Evolutionary conservation across 2,329 filamentous ascomycete genomes (phyloP).

Genomic region (Beauveria bassiana): DNA sequence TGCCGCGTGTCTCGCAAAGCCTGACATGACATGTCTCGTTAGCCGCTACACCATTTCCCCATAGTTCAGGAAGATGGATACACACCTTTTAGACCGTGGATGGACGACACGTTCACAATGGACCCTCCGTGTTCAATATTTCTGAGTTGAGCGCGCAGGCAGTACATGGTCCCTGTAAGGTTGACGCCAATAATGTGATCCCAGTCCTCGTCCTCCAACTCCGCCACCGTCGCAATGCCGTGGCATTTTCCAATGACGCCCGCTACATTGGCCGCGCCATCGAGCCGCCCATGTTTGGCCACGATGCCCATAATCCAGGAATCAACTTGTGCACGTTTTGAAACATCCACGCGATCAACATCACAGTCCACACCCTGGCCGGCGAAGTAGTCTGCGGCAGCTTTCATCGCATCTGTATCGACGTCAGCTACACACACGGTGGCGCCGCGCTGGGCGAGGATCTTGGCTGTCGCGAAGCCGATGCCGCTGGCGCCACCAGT

Average conservation of each 20-base stretch:
- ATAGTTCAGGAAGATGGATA: neutral
- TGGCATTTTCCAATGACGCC: slow-evolving; percentile 39
- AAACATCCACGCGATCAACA: slow-evolving; percentile 37
- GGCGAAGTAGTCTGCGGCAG: slow-evolving; percentile 24
- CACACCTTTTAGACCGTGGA: slow-evolving; percentile 35
- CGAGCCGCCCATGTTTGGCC: slow-evolving; percentile 38
- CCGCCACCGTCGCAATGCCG: slow-evolving; percentile 29
- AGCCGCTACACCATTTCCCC: slow-evolving; percentile 17
- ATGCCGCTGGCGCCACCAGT: slow-evolving; percentile 31
- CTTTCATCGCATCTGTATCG: slow-evolving; percentile 23
- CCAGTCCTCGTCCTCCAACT: slow-evolving; percentile 39
- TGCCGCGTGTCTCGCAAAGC: slow-evolving; percentile 24
- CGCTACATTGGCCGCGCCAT: slow-evolving; percentile 47
- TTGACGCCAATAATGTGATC: slow-evolving; percentile 38
- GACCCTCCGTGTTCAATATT: slow-evolving; percentile 43
- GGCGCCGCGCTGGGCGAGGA: slow-evolving; percentile 29
- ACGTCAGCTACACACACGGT: slow-evolving; percentile 31
- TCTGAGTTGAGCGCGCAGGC: slow-evolving; percentile 34
- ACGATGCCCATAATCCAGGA: slow-evolving; percentile 38
- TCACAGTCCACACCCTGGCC: slow-evolving; percentile 20
- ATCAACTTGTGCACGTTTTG: slow-evolving; percentile 38
- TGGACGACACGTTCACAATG: slow-evolving; percentile 50
- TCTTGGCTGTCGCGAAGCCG: slow-evolving; percentile 31
- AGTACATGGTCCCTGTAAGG: slow-evolving; percentile 42
- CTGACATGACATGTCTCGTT: slow-evolving; percentile 17